Conservation (phyloP, 1,284 basidiomycete species). For the Ceratobasidium sp. region DNA sequence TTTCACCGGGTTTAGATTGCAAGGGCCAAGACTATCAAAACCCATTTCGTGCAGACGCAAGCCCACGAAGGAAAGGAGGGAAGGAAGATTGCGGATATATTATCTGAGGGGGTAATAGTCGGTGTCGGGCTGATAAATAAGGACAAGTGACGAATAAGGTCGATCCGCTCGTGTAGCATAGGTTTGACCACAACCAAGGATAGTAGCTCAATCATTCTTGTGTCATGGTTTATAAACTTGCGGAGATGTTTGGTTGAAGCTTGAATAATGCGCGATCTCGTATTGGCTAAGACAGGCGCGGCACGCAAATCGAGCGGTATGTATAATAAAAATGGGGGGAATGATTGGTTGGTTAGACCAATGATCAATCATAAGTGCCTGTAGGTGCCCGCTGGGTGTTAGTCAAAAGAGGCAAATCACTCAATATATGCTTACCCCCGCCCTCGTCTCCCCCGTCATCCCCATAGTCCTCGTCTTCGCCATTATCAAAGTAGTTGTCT, state of each 20-base stretch:
- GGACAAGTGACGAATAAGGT: slow-evolving; percentile 55
- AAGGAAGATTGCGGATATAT: slow-evolving; percentile 77
- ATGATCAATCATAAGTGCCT: slow-evolving; percentile 3
- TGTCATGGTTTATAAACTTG: slow-evolving; percentile 34
- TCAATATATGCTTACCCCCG: slow-evolving; percentile 52
- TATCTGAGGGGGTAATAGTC: slow-evolving; percentile 80
- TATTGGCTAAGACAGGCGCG: background rate
- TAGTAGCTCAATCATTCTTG: background rate
- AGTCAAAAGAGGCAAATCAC: background rate
- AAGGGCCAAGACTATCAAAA: slow-evolving; percentile 78
- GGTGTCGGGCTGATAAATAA: slow-evolving; percentile 80
- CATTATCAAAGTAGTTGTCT: slow-evolving; percentile 88
- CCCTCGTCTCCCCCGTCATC: slow-evolving; percentile 76
- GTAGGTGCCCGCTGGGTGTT: background rate
- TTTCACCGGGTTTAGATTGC: slow-evolving; percentile 66
- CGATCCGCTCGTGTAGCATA: too few species aligned
- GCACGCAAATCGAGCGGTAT: background rate
- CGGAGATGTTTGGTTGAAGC: too few species aligned
- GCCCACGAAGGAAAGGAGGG: slow-evolving; percentile 76
- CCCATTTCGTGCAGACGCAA: slow-evolving; percentile 78
- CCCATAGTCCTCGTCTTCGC: slow-evolving; percentile 80
- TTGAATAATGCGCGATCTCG: slow-evolving; percentile 1
- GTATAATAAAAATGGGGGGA: background rate
- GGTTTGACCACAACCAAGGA: too few species aligned
- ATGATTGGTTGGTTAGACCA: background rate